Evolutionary conservation across 1,139 yeast genomes (phyloP), one percentile per base, ranked within the genome.

Genomic region (Taphrina populina): DNA sequence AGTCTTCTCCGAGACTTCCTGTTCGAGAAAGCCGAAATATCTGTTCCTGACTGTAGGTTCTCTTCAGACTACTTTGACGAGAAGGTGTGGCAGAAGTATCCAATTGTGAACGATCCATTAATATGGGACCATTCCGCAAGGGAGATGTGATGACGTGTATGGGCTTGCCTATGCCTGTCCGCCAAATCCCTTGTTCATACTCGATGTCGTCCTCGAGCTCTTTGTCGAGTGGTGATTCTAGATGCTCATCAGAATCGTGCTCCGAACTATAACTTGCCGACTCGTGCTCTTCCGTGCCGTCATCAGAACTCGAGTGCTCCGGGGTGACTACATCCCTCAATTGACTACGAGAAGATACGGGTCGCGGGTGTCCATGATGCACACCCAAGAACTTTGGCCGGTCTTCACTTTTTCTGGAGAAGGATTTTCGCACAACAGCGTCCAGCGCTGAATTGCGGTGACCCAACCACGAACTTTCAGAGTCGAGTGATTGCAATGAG

Each of bases 111-210:
- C 37, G 47, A 30, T 43, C 37, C 7, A 43, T 29, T 17, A 43
- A 17, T 17, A 43, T 29, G n/a, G 47, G 47, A 20, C 47, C 47
- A 2, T 11, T n/a, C 7, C 36, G 21, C 19, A 43, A 21, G 1
- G 47, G 36, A 10, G 47, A 43, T 5, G 47, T 24, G n/a, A 49
- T 40, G 20, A 49, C 37, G 27, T 49, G 44, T 11, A 49, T 46
- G 11, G 54, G n/a, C 33, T 39, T 37, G 17, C 54, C 54, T 2
- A 49, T 39, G 4, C 54, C 54, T 4, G 54, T 49, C 24, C 44
- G 13, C 54, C 54, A 49, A 10, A 49, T 37, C 24, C 54, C 54
- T 21, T 33, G 54, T 29, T 49, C 54, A n/a, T 49, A 49, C 24
- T 49, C 54, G 8, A 20, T 39, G n/a, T 37, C 54, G 27, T 49